phyloP scores from a whole-genome alignment of 106 monocot species.

The Dioscorea dumetorum region DNA sequence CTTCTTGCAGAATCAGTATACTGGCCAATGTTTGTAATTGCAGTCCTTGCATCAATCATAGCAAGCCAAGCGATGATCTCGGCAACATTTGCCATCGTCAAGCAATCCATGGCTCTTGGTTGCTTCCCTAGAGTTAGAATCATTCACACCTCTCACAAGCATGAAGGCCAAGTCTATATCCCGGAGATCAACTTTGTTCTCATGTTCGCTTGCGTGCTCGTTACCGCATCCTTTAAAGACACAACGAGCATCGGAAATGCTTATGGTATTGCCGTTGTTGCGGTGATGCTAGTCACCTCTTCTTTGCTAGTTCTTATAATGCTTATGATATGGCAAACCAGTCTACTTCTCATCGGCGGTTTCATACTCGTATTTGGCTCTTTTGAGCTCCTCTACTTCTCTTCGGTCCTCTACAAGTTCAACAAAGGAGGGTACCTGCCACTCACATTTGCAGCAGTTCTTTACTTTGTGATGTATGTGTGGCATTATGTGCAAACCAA shows the following conservation, averaged over 20 bases:
- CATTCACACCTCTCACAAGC: conserved; percentile 41
- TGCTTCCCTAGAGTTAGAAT: conserved; percentile 39
- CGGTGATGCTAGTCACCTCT: conserved; percentile 62
- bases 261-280: conserved; percentile 58
- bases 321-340: conserved; percentile 55
- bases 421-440: conserved; percentile 56
- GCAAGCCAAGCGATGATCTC: conserved; percentile 54
- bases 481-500: conserved; percentile 62
- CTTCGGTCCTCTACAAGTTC: conserved; percentile 57
- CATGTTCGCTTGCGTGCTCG: conserved; percentile 39
- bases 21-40: conserved; percentile 42
- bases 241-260: conserved; percentile 52
- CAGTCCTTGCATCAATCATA: conserved; percentile 32
- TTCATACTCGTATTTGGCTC: conserved; percentile 40
- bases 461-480: conserved; percentile 52
- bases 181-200: conserved; percentile 58
- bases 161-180: conserved; percentile 58
- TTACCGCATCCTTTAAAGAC: conserved; percentile 45
- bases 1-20: conserved; percentile 22
- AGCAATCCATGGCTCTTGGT: conserved; percentile 35
- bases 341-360: conserved; percentile 16
- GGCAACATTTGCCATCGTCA: conserved; percentile 33
- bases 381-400: conserved; percentile 58
- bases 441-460: conserved; percentile 31
- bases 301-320: conserved; percentile 53